Percentiles rank a stretch among this genome's conserved stretches.
phyloP scores from a whole-genome alignment of 805 yeast species.

The Metschnikowia peoriensis region DNA sequence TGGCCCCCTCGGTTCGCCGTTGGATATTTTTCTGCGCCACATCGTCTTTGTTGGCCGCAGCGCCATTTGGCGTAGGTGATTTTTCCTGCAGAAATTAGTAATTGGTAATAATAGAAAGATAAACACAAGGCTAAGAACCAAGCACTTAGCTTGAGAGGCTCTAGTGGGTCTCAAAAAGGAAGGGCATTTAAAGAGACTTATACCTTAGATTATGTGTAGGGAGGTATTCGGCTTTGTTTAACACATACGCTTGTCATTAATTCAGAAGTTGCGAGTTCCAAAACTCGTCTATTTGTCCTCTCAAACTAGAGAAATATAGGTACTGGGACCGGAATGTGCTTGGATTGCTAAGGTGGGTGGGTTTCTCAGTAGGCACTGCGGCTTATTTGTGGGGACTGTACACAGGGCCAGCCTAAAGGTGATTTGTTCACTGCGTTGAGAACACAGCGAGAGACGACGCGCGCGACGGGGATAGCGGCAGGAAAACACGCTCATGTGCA shows the following conservation, averaged over 20 bases:
- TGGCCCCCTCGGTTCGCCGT: constrained; percentile 13
- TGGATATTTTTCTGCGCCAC: constrained; percentile 16
- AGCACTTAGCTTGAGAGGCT: too few relatives aligned
- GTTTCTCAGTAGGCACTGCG: constrained; percentile 1
- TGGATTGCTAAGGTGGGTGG: constrained; percentile 1
- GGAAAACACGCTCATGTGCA: not conserved
- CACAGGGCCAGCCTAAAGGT: not conserved
- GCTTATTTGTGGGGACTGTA: constrained; percentile 1
- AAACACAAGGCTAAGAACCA: too few relatives aligned
- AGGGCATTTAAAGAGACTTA: too few relatives aligned
- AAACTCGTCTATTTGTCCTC: not conserved
- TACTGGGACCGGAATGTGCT: not conserved
- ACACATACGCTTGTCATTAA: constrained; percentile 2
- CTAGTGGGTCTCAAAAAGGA: too few relatives aligned
- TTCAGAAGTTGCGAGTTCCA: not conserved
- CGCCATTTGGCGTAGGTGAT: constrained; percentile 14
- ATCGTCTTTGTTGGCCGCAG: constrained; percentile 16
- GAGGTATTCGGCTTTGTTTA: too few relatives aligned
- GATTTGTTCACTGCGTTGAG: constrained; percentile 1
- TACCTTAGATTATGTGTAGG: too few relatives aligned
- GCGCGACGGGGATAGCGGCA: not conserved
- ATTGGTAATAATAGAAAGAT: too few relatives aligned
- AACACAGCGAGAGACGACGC: not conserved
- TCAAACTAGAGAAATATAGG: not conserved
- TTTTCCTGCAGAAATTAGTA: not conserved